Base-by-base conservation (phyloP, 805 yeast genomes). In the Barnettozyma salicaria region DNA sequence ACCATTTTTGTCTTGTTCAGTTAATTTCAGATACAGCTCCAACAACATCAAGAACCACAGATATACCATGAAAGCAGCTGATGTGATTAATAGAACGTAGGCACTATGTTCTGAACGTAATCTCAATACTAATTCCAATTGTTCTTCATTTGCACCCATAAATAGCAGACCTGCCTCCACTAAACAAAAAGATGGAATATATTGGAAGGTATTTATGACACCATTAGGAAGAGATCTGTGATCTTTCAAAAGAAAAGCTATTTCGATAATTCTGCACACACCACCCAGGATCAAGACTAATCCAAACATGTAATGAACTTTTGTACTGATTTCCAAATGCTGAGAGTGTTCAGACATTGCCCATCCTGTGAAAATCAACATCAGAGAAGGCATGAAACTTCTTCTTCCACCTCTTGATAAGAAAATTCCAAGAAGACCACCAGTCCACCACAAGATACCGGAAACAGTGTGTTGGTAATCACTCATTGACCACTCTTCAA, bases 381-480 rank as follows among this genome's bases (percentile, higher is more conserved):
- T 74, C 27, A 88, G 48, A 2, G 95, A 80, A 2, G 97, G 97
- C 25, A 90, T 63, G 49, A 78, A 83, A 24, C 82, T 72, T 48
- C 96, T 71, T 41, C 68, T 65, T 31, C 81, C 77, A 36, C 75
- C 74, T 53, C 85, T 65, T 2, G 94, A 73, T 40, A 89, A 61
- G 60, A 73, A 83, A 42, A 90, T 68, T 1, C 97, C 97, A 19
- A 88, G 60, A 46, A 88, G 63, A 7, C 97, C 97, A 39, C 95
- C 94, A 34, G 86, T 76, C 94, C 96, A 88, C 95, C 97, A 90
- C 21, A 90, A 72, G 39, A 90, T 83, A 1, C 97, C 97, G 96
- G 90, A 87, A 16, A 92, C 76, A 0, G 97, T 89, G 59, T 89
- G 97, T 63, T 89, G 96, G 58, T 81, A 86, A 59, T 88, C 97